Conservation (phyloP, 1,139 yeast species). For the Taphrina confusa region DNA sequence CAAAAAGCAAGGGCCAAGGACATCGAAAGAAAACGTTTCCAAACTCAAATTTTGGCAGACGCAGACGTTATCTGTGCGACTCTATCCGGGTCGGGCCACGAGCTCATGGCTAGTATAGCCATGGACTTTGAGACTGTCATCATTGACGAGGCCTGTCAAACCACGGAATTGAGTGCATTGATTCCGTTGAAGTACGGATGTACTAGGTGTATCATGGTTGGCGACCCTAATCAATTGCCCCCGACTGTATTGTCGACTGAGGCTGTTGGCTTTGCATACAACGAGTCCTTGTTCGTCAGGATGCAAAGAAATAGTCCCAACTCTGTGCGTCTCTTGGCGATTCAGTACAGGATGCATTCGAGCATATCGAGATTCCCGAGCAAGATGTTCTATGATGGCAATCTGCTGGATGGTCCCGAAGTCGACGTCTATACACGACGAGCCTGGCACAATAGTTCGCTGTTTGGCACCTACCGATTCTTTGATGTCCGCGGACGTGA, state of each 20-base stretch:
- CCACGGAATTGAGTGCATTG: conserved; percentile 88
- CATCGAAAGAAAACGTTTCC: conserved; percentile 71
- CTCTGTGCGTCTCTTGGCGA: conserved; percentile 73
- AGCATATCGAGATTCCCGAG: conserved; percentile 86
- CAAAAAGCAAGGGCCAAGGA: conserved; percentile 74
- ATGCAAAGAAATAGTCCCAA: conserved; percentile 71
- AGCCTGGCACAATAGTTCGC: conserved; percentile 66
- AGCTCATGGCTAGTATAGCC: conserved; percentile 70
- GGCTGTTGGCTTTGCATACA: conserved; percentile 78
- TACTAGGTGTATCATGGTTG: conserved; percentile 91
- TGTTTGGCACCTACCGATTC: conserved; percentile 73
- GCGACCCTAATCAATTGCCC: conserved; percentile 97
- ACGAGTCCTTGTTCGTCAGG: conserved; percentile 89
- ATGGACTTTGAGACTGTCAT: conserved; percentile 88
- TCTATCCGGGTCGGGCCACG: conserved; percentile 92
- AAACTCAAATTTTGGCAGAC: conserved; percentile 67
- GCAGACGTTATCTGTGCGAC: conserved; percentile 92
- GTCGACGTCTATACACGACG: conserved; percentile 62
- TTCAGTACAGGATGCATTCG: conserved; percentile 99
- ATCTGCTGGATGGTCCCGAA: conserved; percentile 70
- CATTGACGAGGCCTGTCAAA: conserved; percentile 97
- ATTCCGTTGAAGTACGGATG: conserved; percentile 95
- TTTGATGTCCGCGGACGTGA: conserved; percentile 71
- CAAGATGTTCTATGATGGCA: conserved; percentile 71
- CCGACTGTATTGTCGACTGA: conserved; percentile 95